These are phyloP conservation scores for Narthecium ossifragum DNA, from an alignment of 106 monocot genomes.

Conservation along the genomic window DNA sequence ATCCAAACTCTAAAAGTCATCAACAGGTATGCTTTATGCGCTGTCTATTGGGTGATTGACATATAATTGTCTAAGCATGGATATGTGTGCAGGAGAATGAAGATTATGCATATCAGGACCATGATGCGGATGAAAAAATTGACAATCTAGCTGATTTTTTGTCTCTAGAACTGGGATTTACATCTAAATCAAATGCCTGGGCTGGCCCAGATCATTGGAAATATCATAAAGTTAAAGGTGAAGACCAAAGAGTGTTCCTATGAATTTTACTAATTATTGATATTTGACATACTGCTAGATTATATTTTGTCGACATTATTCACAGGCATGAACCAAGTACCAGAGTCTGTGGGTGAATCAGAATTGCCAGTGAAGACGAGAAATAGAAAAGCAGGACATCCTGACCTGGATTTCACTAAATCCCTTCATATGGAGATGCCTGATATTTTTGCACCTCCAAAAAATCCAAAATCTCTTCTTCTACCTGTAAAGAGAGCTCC, in stretches of 20 bases:
- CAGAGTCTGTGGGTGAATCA: conserved; percentile 19
- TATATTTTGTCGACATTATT: no score
- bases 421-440: conserved; percentile 37
- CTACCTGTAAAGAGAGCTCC: conserved; percentile 41
- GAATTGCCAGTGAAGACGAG: conserved; percentile 38
- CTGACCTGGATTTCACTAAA: conserved; percentile 65
- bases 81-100: conserved; percentile 45
- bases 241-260: no score
- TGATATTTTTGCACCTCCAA: conserved; percentile 54
- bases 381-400: conserved; percentile 26
- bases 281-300: no score
- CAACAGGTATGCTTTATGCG: conserved; percentile 40
- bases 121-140: conserved; percentile 34
- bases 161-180: conserved; percentile 67
- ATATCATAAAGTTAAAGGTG: conserved; percentile 81
- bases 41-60: neutral
- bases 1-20: conserved; percentile 30
- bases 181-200: conserved; percentile 87
- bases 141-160: conserved; percentile 67
- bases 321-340: conserved; percentile 43
- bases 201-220: conserved; percentile 99
- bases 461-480: conserved; percentile 55
- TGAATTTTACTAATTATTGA: no score
- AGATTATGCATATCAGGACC: conserved; percentile 20
- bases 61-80: neutral